Evolutionary conservation across 2,329 filamentous ascomycete genomes (phyloP), one percentile per base, ranked within the genome.

Genomic region (Clarireedia monteithiana): DNA sequence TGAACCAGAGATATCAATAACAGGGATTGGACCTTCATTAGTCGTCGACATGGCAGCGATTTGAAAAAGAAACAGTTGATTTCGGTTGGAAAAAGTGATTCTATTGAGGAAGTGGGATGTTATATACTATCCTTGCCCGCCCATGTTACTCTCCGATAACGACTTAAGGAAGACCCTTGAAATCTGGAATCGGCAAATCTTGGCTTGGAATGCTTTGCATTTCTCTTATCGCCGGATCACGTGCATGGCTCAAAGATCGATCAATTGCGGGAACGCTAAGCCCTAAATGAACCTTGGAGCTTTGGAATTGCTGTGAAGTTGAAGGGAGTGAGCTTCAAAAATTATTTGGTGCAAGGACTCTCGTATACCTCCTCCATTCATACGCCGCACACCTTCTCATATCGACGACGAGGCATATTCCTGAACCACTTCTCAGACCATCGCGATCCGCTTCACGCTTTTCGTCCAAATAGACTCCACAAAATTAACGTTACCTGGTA

Each of bases 1-100:
- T 5, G 78, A 74, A 17, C 79, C 77, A 4, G 84, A 85, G 61
- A 96, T 84, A 70, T 96, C 87, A 64, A 97, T 89, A 52, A 96
- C 75, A 23, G 92, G 91, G 40, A 96, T 91, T 24, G 60, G 61
- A 5, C 51, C 44, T 24, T 53, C 23, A 48, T 53, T 17, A 36
- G 20, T 48, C 20, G 51, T 48, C 23, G 42, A 53, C 51, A 53
- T 53, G 51, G 27, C 27, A 9, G 27, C 27, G 27, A 10, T 30
- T 7, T 30, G 7, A 10, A 30, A 30, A 30, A 9, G 10, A 30
- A 30, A 30, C 7, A 30, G 27, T 7, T 9, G 6, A 30, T 9
- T 30, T 30, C 27, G 10, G 27, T 4, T 7, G 7, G 27, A 30
- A 30, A 30, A 30, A 30, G 2, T 9, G 2, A 9, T 30, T 10